Evolutionary conservation across 331 rosid genomes (phyloP).

Genomic region (Quercus phellos): DNA sequence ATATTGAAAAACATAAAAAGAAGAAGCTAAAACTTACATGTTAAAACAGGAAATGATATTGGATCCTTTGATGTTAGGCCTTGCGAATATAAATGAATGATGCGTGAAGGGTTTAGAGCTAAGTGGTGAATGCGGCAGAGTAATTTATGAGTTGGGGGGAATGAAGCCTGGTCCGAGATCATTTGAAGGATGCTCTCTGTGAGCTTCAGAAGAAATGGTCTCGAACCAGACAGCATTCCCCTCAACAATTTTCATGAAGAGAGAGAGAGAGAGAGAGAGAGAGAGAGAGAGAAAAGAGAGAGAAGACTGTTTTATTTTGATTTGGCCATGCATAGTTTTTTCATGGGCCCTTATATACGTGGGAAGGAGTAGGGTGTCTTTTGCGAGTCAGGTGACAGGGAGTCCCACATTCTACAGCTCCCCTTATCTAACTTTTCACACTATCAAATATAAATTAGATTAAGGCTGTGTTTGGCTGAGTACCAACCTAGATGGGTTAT

Average conservation of each 20-base stretch:
- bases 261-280: slow-evolving; percentile 2
- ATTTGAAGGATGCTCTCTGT: slow-evolving; percentile 7
- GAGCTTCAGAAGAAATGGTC: slow-evolving; percentile 37
- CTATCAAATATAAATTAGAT: slow-evolving; percentile 7
- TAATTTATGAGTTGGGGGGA: slow-evolving; percentile 65
- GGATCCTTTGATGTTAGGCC: neutral
- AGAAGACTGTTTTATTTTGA: slow-evolving; percentile 32
- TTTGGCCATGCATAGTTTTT: slow-evolving; percentile 72
- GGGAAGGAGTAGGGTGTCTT: slow-evolving; percentile 31
- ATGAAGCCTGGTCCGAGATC: slow-evolving; percentile 99
- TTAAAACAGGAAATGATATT: neutral
- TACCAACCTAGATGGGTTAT: too few species aligned
- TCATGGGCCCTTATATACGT: slow-evolving; percentile 66
- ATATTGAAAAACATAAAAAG: too few species aligned
- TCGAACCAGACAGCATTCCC: slow-evolving; percentile 98
- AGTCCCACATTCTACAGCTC: slow-evolving; percentile 45
- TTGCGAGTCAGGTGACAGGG: slow-evolving; percentile 29
- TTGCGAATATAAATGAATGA: neutral
- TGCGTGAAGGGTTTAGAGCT: neutral
- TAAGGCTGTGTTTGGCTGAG: neutral
- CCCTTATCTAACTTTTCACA: slow-evolving; percentile 45
- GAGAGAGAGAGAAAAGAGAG: slow-evolving; percentile 19
- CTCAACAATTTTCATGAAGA: slow-evolving; percentile 44
- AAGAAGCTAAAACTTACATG: neutral
- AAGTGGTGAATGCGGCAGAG: neutral